Conservation (phyloP, 192 early-diverging fungal genomes). For the Gonapodya sp. region DNA sequence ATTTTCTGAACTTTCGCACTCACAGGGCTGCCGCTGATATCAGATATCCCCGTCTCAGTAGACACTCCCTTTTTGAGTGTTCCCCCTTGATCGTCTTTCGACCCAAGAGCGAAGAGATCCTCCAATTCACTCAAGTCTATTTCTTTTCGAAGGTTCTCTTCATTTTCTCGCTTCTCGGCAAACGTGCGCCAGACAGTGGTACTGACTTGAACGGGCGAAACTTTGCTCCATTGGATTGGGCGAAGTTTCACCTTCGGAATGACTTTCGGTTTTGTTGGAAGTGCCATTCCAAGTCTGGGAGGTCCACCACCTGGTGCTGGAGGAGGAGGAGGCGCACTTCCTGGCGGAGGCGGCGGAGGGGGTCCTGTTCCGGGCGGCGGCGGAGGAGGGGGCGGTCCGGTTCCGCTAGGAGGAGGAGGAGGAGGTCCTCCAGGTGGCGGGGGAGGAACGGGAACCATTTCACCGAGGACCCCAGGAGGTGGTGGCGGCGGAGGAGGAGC, state of each 20-base stretch:
- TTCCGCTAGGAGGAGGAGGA: neutral
- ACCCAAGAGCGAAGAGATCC: neutral
- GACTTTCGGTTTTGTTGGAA: neutral
- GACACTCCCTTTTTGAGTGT: neutral
- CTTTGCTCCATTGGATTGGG: neutral
- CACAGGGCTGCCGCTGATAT: neutral
- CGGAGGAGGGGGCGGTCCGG: neutral
- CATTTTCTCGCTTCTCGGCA: neutral
- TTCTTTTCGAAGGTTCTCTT: neutral
- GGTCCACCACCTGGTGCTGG: neutral
- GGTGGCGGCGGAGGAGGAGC: neutral
- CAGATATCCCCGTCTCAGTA: too few relatives aligned
- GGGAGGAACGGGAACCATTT: neutral
- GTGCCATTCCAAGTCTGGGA: neutral
- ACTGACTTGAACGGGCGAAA: neutral
- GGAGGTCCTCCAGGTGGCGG: neutral
- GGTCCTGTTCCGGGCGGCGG: neutral
- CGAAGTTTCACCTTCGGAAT: neutral
- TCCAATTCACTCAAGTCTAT: neutral
- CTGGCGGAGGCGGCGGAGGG: neutral
- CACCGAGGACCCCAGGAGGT: neutral
- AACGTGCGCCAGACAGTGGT: neutral
- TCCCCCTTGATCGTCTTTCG: neutral
- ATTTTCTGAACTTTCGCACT: neutral
- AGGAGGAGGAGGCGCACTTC: neutral